phyloP scores from a whole-genome alignment of 1,139 yeast genomes.

The Casaregolazyma suthepensis region DNA sequence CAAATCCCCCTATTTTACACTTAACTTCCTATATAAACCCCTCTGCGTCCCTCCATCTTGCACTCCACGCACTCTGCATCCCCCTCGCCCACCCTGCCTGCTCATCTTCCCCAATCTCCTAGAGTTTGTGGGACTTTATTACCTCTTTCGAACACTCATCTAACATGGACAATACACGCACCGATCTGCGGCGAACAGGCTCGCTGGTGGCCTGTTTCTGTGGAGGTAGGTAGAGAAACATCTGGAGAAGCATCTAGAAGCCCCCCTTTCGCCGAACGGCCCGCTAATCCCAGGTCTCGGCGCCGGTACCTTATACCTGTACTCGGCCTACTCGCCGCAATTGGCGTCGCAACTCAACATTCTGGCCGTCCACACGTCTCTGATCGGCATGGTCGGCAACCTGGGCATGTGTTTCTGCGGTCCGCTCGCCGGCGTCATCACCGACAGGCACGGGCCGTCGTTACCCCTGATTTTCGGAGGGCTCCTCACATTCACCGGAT shows the following conservation, averaged over 20 bases:
- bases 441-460: slow-evolving; percentile 44
- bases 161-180: background rate
- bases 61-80: background rate
- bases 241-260: no score
- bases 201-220: slow-evolving; percentile 22
- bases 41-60: background rate
- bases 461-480: slow-evolving; percentile 30
- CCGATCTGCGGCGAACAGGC: background rate
- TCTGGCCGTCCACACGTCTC: slow-evolving; percentile 49
- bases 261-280: no score
- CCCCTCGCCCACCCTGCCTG: background rate
- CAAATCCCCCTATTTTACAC: no score
- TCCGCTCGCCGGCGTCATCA: slow-evolving; percentile 54
- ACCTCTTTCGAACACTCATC: background rate
- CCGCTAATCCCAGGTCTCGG: slow-evolving; percentile 33
- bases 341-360: slow-evolving; percentile 47
- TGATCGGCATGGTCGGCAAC: slow-evolving; percentile 54
- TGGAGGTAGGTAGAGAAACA: slow-evolving; percentile 20
- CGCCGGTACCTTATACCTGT: slow-evolving; percentile 57
- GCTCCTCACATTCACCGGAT: slow-evolving; percentile 28
- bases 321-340: slow-evolving; percentile 62
- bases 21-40: no score
- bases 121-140: background rate
- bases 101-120: background rate
- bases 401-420: slow-evolving; percentile 56